phyloP scores from a whole-genome alignment of 192 early-diverging fungal species.

The Podochytrium sp. region DNA sequence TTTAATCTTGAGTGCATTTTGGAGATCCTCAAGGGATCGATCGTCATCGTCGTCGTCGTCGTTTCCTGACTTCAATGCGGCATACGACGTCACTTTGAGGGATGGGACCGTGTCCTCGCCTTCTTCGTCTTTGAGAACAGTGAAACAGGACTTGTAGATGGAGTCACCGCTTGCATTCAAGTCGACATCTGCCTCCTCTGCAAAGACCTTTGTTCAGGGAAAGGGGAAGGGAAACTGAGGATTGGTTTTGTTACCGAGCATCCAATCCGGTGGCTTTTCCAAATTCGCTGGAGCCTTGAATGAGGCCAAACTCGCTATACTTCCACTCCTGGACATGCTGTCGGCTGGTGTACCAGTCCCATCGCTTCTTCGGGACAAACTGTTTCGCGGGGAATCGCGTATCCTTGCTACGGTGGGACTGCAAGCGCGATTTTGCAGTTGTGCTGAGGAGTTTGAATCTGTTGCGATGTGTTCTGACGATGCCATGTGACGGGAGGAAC shows the following conservation, averaged over 20 bases:
- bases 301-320: no score
- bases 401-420: no score
- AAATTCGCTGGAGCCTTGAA: not conserved
- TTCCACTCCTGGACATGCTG: no score
- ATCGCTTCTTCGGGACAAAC: no score
- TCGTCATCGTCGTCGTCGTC: not conserved
- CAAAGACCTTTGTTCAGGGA: not conserved
- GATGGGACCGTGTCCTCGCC: not conserved
- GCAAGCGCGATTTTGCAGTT: no score
- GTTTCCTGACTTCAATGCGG: not conserved
- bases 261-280: conserved; percentile 22
- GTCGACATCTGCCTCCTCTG: not conserved
- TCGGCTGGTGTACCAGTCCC: no score
- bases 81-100: not conserved
- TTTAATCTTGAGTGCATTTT: not conserved
- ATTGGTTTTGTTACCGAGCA: conserved; percentile 6
- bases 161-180: not conserved
- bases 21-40: not conserved
- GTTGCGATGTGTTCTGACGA: no score
- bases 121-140: not conserved
- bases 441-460: no score
- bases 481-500: no score
- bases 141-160: not conserved
- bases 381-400: no score
- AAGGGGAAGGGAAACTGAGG: not conserved